Conservation (phyloP, 2,329 filamentous ascomycete species). For the Calonectria henricotiae region DNA sequence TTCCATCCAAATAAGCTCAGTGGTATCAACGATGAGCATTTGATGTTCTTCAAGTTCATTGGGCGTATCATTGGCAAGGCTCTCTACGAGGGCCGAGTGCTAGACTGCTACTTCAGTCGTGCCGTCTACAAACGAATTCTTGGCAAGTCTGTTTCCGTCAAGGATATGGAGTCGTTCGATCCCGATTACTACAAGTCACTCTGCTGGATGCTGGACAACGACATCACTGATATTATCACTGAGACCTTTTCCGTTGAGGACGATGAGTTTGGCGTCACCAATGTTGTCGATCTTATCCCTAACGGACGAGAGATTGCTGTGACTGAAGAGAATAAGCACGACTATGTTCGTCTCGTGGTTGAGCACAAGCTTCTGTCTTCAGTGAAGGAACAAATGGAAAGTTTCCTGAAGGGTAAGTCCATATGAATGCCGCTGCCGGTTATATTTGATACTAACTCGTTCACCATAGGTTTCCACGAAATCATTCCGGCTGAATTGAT, state of each 20-base stretch:
- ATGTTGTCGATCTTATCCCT: constrained; percentile 87
- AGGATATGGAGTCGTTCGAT: constrained; percentile 99
- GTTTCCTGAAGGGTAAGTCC: constrained; percentile 85
- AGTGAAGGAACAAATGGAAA: constrained; percentile 93
- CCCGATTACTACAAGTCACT: constrained; percentile 99
- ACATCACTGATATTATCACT: constrained; percentile 97
- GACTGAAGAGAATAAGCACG: constrained; percentile 98
- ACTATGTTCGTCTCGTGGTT: constrained; percentile 94
- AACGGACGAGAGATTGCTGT: constrained; percentile 94
- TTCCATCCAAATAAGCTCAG: constrained; percentile 98
- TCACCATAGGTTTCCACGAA: constrained; percentile 86
- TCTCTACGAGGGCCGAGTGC: constrained; percentile 93
- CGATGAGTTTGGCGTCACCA: constrained; percentile 92
- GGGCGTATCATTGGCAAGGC: constrained; percentile 98
- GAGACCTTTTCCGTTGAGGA: constrained; percentile 97
- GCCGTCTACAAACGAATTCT: constrained; percentile 99
- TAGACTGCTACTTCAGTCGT: constrained; percentile 99
- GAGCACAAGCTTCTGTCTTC: constrained; percentile 94
- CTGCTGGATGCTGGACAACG: constrained; percentile 98
- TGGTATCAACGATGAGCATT: constrained; percentile 93
- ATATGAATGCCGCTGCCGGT: background rate
- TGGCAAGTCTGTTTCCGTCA: constrained; percentile 94
- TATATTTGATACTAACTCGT: constrained; percentile 26
- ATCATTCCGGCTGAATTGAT: constrained; percentile 96
- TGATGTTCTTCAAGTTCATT: constrained; percentile 99